Percentiles rank a stretch among this genome's conserved stretches.
phyloP scores from a whole-genome alignment of 2,329 filamentous ascomycete species.

The Phialophora macrospora region DNA sequence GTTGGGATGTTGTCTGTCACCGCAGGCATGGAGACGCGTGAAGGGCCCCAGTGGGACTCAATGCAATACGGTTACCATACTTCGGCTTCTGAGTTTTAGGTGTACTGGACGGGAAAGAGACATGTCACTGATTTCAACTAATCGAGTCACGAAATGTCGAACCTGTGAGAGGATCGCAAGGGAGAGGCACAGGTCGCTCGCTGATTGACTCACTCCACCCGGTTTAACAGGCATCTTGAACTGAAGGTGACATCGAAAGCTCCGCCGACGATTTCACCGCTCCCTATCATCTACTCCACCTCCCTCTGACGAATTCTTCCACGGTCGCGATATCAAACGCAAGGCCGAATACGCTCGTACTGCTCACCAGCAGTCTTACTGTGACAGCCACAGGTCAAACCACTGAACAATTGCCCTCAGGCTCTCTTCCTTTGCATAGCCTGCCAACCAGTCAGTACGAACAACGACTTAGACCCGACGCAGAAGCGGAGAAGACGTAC shows the following conservation, averaged over 20 bases:
- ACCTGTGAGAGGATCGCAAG: too few species aligned
- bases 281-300: neutral
- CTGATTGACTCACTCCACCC: neutral
- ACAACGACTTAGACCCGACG: neutral
- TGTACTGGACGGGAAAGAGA: neutral
- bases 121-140: neutral
- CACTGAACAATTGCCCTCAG: conserved; percentile 29
- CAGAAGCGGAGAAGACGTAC: conserved; percentile 13
- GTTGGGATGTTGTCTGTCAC: neutral
- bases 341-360: neutral
- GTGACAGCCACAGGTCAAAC: conserved; percentile 31
- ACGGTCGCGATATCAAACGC: neutral
- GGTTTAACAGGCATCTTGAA: neutral
- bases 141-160: neutral
- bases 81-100: neutral
- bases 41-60: neutral
- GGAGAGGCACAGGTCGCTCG: too few species aligned
- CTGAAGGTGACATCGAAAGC: neutral
- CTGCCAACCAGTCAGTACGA: conserved; percentile 15
- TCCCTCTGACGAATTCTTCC: neutral
- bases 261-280: neutral
- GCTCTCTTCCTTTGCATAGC: conserved; percentile 32
- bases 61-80: neutral
- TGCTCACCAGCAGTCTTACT: neutral
- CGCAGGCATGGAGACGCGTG: neutral